Percentiles rank a stretch among this genome's conserved stretches.
Evolutionary conservation across 2,329 filamentous ascomycete species (phyloP).

Genomic region (Lasiodiplodia hormozganensis): DNA sequence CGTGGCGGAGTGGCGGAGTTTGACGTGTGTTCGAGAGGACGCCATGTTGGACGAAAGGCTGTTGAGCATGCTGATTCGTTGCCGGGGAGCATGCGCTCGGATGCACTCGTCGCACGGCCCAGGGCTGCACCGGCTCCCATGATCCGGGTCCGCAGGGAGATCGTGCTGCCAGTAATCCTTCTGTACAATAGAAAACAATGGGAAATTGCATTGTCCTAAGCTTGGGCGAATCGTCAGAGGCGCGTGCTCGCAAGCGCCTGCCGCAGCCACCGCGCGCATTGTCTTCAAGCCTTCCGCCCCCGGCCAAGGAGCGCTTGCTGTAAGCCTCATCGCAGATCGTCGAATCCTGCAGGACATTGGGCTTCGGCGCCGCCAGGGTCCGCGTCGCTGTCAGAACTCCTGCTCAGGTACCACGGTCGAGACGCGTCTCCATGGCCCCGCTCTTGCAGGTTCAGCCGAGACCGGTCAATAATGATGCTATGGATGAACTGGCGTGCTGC

Average conservation of each 20-base stretch:
- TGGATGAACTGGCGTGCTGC: constrained; percentile 2
- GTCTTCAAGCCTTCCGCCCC: constrained; percentile 15
- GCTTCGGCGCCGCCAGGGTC: neutral
- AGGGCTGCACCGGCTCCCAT: constrained; percentile 10
- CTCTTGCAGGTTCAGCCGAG: neutral
- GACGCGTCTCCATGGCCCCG: neutral
- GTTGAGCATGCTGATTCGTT: neutral
- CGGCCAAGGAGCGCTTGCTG: neutral
- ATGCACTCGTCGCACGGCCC: neutral
- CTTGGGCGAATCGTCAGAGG: neutral
- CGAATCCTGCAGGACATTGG: neutral
- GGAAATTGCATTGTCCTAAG: neutral
- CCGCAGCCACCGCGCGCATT: constrained; percentile 5
- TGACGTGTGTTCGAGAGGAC: neutral
- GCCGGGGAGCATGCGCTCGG: constrained; percentile 14
- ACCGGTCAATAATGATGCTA: neutral
- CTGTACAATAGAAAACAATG: neutral
- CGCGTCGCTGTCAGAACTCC: neutral
- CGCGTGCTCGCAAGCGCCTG: neutral
- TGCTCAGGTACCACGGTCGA: neutral
- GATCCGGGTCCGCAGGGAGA: constrained; percentile 18
- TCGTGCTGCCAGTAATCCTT: constrained; percentile 19
- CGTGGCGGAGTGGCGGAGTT: constrained; percentile 7
- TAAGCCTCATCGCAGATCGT: neutral
- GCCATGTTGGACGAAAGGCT: neutral